Evolutionary conservation across 139 green algal species (phyloP).

Genomic region (Limnomonas spitsbergensis): DNA sequence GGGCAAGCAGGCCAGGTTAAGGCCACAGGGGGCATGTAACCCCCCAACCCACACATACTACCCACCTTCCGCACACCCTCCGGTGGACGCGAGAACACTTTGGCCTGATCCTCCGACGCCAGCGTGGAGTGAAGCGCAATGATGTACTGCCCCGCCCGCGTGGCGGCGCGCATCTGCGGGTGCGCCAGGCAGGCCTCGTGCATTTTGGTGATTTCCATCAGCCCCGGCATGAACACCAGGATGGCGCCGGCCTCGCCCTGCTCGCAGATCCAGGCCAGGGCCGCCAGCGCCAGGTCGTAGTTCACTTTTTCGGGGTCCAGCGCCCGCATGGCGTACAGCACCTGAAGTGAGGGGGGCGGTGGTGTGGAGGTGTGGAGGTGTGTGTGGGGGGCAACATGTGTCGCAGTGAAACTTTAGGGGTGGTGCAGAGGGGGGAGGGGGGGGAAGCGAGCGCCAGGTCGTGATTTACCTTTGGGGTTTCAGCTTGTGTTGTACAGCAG

Average conservation of each 20-base stretch:
- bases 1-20: too few species aligned
- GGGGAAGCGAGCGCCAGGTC: too few species aligned
- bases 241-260: too few species aligned
- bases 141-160: slow-evolving; percentile 30
- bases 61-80: slow-evolving; percentile 18
- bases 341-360: too few species aligned
- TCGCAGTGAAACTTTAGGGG: too few species aligned
- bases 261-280: slow-evolving; percentile 16
- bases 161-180: slow-evolving; percentile 13
- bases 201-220: slow-evolving; percentile 48
- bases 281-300: slow-evolving; percentile 16
- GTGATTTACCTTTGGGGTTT: too few species aligned
- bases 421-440: too few species aligned
- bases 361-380: too few species aligned
- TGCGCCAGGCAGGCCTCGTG: slow-evolving; percentile 15
- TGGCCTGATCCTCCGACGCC: slow-evolving; percentile 26
- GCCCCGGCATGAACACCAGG: slow-evolving; percentile 67
- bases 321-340: not conserved
- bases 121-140: slow-evolving; percentile 74
- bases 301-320: slow-evolving; percentile 18
- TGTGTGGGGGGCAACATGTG: too few species aligned
- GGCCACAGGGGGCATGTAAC: too few species aligned
- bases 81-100: not conserved
- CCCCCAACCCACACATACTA: too few species aligned
- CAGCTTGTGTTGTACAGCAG: too few species aligned